Base-by-base conservation (phyloP, 768 basidiomycete genomes). In the Suillus americanus region DNA sequence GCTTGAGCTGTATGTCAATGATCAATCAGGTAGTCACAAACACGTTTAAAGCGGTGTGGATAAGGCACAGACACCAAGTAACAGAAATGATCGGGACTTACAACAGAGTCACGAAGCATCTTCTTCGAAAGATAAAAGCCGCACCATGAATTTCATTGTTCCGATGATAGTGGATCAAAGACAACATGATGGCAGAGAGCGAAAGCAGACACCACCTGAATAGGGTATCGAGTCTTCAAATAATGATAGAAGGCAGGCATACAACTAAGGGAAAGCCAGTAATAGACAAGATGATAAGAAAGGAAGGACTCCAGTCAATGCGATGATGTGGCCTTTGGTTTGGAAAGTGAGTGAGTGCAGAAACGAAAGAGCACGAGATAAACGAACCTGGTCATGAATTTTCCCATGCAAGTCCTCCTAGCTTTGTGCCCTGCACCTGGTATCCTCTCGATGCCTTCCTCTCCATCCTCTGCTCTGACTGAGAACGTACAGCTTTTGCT, bases 381-480 rank as follows among this genome's bases (percentile, higher is more conserved):
- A 41, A 41, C 38, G 18, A 10, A 59, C 57, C 38, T 59, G 18
- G 40, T 59, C 57, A 41, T n/a, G 57, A 41, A 13, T 18, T 10
- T 41, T 59, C 57, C 57, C 57, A 59, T 59, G 40, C 25, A 45
- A 74, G 62, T 25, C 65, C 69, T 59, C 67, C 61, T n/a, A 80
- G 59, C 57, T 71, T 73, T 62, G 81, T 76, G 13, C 75, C 73
- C 23, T 77, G 73, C 23, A 93, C 85, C 57, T 81, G 81, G 65
- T 90, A 95, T 16, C 92, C 93, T 53, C 89, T 79, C 13, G 82
- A 75, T 12, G 91, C 85, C 74, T 82, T 86, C 71, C 92, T 80
- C 66, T 90, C 89, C 70, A 76, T 74, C 68, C 86, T 82, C 79
- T 89, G 88, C 77, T 92, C 82, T 66, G 84, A 78, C 73, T 87